phyloP scores from a whole-genome alignment of 768 basidiomycete species.

The Hericium erinaceus region DNA sequence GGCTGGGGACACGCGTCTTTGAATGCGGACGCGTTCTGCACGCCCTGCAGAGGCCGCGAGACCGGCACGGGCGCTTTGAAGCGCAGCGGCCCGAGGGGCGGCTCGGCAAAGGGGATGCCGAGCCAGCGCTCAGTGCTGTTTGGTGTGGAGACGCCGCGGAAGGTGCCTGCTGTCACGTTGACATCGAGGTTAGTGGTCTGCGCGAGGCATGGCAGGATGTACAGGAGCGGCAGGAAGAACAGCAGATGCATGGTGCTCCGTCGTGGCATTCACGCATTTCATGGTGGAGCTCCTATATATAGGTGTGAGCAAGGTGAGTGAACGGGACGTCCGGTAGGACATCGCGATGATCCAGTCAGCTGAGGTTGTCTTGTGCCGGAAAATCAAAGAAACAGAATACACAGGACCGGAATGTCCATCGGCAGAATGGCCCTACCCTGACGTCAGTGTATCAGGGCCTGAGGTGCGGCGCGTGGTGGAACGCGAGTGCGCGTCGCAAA shows the following conservation, averaged over 20 bases:
- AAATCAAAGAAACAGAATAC: too few species aligned
- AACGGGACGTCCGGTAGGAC: too few species aligned
- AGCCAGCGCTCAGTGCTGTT: conserved; percentile 47
- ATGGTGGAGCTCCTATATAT: too few species aligned
- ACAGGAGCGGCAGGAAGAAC: background rate
- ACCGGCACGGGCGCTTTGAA: conserved; percentile 47
- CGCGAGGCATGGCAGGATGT: background rate
- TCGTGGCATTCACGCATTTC: too few species aligned
- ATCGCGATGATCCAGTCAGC: too few species aligned
- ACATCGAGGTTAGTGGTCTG: conserved; percentile 21
- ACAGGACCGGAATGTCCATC: too few species aligned
- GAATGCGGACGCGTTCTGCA: conserved; percentile 38
- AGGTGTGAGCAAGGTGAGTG: too few species aligned
- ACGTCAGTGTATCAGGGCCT: too few species aligned
- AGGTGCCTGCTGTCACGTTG: conserved; percentile 32
- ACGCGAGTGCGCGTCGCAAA: too few species aligned
- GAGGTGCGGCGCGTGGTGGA: too few species aligned
- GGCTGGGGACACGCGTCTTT: conserved; percentile 50
- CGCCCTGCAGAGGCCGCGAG: conserved; percentile 17
- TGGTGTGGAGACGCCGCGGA: conserved; percentile 32
- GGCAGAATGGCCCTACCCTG: too few species aligned
- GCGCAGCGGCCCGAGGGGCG: conserved; percentile 46
- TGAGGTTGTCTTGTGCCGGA: too few species aligned
- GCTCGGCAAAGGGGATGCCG: conserved; percentile 50
- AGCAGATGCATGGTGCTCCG: background rate